Base-by-base conservation (phyloP, 306 rosid species). In the Nissolia schottii region DNA sequence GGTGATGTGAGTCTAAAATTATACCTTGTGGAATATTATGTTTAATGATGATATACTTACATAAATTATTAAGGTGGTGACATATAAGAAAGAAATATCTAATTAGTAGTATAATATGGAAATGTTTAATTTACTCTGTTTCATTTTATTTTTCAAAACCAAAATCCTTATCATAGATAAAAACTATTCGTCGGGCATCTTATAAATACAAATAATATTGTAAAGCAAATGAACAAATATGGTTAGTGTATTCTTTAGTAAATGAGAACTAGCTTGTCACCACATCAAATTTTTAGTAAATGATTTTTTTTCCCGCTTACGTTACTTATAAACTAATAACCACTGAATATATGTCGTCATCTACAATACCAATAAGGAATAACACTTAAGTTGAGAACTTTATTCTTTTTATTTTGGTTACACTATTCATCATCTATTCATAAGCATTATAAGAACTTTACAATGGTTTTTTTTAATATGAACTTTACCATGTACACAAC, bases 1-100 rank as follows among this genome's bases (percentile, higher is more conserved):
- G 34, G n/a, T 55, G 54, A 16, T 64, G 66, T 5, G 48, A 14
- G 14, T 35, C 53, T 76, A 59, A 43, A 45, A 57, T 66, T 20
- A 45, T 9, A 34, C 24, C 79, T 40, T 74, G 55, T 65, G 74
- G 48, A 54, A 53, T 13, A 65, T 51, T 51, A 32, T 49, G 59
- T 35, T 60, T 46, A 31, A 5, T 28, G 8, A n/a, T 24, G 22
- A 18, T n/a, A 46, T 41, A 9, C 6, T 0, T 41, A 4, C 15
- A 19, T 25, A 56, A 34, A 19, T 34, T 19, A 58, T 29, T 58
- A 58, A 31, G 13, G 25, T 29, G 13, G 25, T 29, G 24, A 29
- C 41, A 28, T 13, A 25, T 58, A 7, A 58, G 12, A 16, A 34
- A 34, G 22, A 1, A 35, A 35, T n/a, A n/a, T 10, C 6, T 3